phyloP scores from a whole-genome alignment of 2,329 filamentous ascomycete species.

The Kalmusia sp. region DNA sequence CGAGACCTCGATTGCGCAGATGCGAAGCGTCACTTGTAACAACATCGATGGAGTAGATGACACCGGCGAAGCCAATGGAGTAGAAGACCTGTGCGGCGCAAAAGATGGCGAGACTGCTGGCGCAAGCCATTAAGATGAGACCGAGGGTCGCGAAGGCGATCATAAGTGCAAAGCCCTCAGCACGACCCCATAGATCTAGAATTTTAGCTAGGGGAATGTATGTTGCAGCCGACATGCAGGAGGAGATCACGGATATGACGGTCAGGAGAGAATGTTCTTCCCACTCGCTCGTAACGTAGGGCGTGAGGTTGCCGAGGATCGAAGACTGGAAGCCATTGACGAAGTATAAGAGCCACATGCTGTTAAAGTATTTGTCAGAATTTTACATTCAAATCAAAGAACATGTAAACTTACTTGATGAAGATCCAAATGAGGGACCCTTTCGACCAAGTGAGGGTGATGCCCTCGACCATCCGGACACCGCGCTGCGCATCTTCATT shows the following conservation, averaged over 20 bases:
- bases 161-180: slow-evolving; percentile 41
- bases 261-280: background rate
- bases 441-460: slow-evolving; percentile 50
- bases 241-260: slow-evolving; percentile 1
- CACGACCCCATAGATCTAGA: slow-evolving; percentile 48
- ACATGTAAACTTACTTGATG: slow-evolving; percentile 36
- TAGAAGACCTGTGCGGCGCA: slow-evolving; percentile 72
- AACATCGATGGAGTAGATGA: slow-evolving; percentile 62
- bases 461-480: slow-evolving; percentile 48
- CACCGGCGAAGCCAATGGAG: slow-evolving; percentile 64
- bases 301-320: slow-evolving; percentile 47
- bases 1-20: slow-evolving; percentile 67
- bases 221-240: background rate
- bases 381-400: background rate
- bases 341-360: slow-evolving; percentile 56
- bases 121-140: slow-evolving; percentile 71
- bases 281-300: slow-evolving; percentile 39
- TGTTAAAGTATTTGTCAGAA: slow-evolving; percentile 21
- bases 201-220: slow-evolving; percentile 41
- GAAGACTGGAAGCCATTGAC: slow-evolving; percentile 56
- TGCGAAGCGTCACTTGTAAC: slow-evolving; percentile 72
- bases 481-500: slow-evolving; percentile 43
- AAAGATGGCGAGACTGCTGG: slow-evolving; percentile 65
- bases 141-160: slow-evolving; percentile 23
- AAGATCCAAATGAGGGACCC: slow-evolving; percentile 47